Conservation (phyloP, 768 basidiomycete genomes). For the Chiua virens region DNA sequence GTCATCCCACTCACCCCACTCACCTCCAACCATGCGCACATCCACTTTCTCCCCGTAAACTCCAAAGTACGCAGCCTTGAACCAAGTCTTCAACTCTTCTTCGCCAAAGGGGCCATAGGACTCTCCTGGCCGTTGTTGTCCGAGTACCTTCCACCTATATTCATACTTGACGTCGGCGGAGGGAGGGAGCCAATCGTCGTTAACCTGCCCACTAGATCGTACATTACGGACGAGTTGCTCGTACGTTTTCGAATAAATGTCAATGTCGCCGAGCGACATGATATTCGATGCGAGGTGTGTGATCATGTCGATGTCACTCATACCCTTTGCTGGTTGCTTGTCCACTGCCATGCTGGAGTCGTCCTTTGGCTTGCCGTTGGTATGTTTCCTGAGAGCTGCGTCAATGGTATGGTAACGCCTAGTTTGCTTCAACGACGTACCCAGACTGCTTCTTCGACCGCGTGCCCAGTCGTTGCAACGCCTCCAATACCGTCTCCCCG, state of each 20-base stretch:
- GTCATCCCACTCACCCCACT: constrained; percentile 78
- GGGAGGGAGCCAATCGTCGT: constrained; percentile 69
- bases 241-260: constrained; percentile 84
- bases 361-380: constrained; percentile 32
- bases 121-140: constrained; percentile 47
- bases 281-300: constrained; percentile 87
- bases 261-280: constrained; percentile 82
- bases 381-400: constrained; percentile 24
- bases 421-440: constrained; percentile 12
- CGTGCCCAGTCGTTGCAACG: constrained; percentile 78
- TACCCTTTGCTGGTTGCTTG: constrained; percentile 35
- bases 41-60: constrained; percentile 72
- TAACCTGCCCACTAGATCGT: constrained; percentile 68
- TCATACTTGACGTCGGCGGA: constrained; percentile 77
- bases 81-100: constrained; percentile 80
- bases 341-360: constrained; percentile 51
- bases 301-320: constrained; percentile 69
- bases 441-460: constrained; percentile 51
- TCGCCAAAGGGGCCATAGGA: constrained; percentile 80
- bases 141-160: constrained; percentile 74
- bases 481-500: constrained; percentile 89
- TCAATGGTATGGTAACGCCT: neutral
- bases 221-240: constrained; percentile 81
- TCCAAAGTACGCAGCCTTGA: constrained; percentile 81
- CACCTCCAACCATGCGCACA: constrained; percentile 61